A percentile compares a stretch with the other conserved stretches of the same genome.
Conservation (phyloP, 257 asterid species). For the Coffea canephora region DNA sequence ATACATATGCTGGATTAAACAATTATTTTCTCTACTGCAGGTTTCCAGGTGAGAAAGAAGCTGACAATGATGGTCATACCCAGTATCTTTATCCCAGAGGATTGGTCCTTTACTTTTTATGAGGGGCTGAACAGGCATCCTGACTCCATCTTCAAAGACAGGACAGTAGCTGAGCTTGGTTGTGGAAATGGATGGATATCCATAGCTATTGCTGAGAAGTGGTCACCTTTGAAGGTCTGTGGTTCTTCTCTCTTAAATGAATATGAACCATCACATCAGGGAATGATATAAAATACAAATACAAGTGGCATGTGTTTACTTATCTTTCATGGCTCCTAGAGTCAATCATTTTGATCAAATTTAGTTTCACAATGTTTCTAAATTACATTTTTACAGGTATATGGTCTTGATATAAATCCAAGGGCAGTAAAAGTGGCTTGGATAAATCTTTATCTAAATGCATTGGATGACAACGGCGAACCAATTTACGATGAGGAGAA, state of each 20-base stretch:
- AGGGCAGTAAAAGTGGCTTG: conserved; percentile 95
- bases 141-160: conserved; percentile 88
- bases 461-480: conserved; percentile 86
- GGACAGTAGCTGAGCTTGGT: conserved; percentile 91
- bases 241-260: conserved; percentile 20
- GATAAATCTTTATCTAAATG: conserved; percentile 95
- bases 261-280: not conserved
- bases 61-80: conserved; percentile 92
- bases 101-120: conserved; percentile 96
- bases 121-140: conserved; percentile 98
- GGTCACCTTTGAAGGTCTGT: conserved; percentile 79
- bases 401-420: conserved; percentile 98
- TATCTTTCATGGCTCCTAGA: not conserved
- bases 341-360: not conserved
- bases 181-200: conserved; percentile 99
- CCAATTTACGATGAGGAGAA: conserved; percentile 77
- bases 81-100: conserved; percentile 95
- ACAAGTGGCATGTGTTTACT: not conserved
- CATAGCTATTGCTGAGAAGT: conserved; percentile 94
- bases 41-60: conserved; percentile 74
- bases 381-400: conserved; percentile 58
- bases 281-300: not conserved
- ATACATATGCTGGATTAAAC: conserved; percentile 16
- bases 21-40: conserved; percentile 34
- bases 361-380: conserved; percentile 22